These are phyloP conservation scores for Solanum clarkiae DNA, from an alignment of 257 asterid genomes.

Conservation along the genomic window DNA sequence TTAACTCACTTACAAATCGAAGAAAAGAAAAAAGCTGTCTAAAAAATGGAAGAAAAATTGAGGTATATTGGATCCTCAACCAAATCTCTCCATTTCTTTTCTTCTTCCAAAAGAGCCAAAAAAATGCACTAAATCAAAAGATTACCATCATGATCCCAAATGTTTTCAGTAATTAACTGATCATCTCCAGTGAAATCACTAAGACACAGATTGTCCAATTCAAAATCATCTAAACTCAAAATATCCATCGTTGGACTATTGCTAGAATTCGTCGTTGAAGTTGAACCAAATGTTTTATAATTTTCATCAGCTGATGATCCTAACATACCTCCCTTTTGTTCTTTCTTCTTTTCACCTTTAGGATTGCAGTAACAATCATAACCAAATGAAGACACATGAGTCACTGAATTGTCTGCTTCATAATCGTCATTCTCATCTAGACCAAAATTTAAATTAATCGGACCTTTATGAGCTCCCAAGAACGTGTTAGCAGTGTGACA, in stretches of 20 bases:
- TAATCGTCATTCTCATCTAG: neutral
- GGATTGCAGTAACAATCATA: neutral
- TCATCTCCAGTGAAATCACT: neutral
- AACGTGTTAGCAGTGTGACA: slow-evolving; percentile 15
- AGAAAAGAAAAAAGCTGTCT: neutral
- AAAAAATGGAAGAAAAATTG: neutral
- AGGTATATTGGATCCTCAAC: neutral
- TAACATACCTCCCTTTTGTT: neutral
- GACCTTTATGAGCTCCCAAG: slow-evolving; percentile 25
- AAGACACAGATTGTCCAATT: neutral
- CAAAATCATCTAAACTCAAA: neutral
- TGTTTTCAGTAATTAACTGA: neutral
- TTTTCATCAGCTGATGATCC: neutral
- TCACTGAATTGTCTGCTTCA: neutral
- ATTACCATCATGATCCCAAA: neutral
- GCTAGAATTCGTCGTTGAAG: neutral
- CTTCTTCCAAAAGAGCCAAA: neutral
- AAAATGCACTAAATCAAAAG: neutral
- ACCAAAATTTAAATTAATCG: slow-evolving; percentile 48
- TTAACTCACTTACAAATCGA: neutral
- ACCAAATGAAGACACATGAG: neutral
- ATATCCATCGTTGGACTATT: neutral
- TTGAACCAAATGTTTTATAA: neutral
- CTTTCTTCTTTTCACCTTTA: neutral
- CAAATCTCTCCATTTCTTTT: neutral